Base-by-base conservation (phyloP, 2,329 filamentous ascomycete species). In the Colletotrichum eleusines region DNA sequence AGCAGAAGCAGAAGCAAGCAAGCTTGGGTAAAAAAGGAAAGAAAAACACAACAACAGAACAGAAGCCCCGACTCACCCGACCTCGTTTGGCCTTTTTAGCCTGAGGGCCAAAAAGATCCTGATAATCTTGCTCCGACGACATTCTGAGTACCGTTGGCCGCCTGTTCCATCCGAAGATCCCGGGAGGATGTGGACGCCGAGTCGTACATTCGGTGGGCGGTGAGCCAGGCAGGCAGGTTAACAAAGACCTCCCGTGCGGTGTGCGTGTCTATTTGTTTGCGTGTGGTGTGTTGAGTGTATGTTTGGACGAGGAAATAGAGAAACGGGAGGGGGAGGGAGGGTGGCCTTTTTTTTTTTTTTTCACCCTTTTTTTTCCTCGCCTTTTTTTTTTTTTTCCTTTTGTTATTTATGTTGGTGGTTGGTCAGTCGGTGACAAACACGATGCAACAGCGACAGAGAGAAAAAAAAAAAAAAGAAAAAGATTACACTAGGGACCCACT, bases 31-130 rank as follows among this genome's bases (percentile, higher is more conserved):
- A 12, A 0, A 33, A 46, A 7, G 20, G 20, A 31, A 31, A 6
- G 20, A 33, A n/a, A 14, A n/a, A 31, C 26, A 26, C 40, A 9
- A 14, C 26, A 31, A 38, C 9, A 35, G 12, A 23, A 2, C 5
- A 18, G 20, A 11, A 26, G 38, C 1, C 38, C 31, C 54, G 57
- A 72, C 71, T 72, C 61, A 73, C 71, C 61, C 71, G 68, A 40
- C 71, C 71, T 42, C 71, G 71, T 55, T 73, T 73, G 35, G 71
- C 59, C 64, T 67, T 72, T 55, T 73, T 73, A 48, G 71, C 71
- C 48, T 71, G 71, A 28, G 71, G 71, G 26, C 69, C 69, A 5
- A 72, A 72, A 60, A 72, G 69, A 48, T 72, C 69, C 23, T 69
- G 53, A 58, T 69, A 72, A 53, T 72, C 69, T 31, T 69, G 69